Evolutionary conservation across 371 early-diverging fungal genomes (phyloP).

Genomic region (Apophysomyces trapeziformis): DNA sequence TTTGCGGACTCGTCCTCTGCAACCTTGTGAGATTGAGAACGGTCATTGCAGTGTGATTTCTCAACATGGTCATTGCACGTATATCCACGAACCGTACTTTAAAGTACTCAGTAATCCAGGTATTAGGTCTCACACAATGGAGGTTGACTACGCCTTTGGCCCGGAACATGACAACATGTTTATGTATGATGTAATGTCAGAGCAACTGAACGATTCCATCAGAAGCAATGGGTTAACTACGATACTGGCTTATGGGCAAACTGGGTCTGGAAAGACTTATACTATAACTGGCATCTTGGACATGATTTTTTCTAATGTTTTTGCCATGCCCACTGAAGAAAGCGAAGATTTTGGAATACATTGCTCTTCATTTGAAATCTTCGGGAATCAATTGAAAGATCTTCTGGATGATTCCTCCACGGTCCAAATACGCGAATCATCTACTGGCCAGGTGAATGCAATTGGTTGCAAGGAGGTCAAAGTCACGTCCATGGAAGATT

Average conservation of each 20-base stretch:
- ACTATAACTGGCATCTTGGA: slow-evolving; percentile 11
- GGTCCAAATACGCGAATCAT: slow-evolving; percentile 3
- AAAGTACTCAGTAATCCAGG: slow-evolving; percentile 10
- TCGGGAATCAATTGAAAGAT: slow-evolving; percentile 7
- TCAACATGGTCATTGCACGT: slow-evolving; percentile 2
- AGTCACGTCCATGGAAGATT: slow-evolving; percentile 3
- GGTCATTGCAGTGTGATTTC: slow-evolving; percentile 8
- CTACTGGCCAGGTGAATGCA: slow-evolving; percentile 6
- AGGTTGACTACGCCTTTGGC: slow-evolving; percentile 5
- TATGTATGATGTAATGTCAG: neutral
- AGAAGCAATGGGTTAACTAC: neutral
- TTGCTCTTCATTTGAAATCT: slow-evolving; percentile 8
- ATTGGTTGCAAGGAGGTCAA: slow-evolving; percentile 8
- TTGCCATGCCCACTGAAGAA: neutral
- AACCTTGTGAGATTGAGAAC: slow-evolving; percentile 5
- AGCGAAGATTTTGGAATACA: neutral
- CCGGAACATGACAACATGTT: slow-evolving; percentile 1
- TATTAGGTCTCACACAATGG: slow-evolving; percentile 5
- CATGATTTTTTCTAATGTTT: neutral
- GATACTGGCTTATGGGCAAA: slow-evolving; percentile 6
- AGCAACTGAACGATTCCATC: neutral
- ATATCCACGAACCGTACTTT: slow-evolving; percentile 9
- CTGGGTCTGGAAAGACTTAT: slow-evolving; percentile 1
- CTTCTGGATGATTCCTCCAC: slow-evolving; percentile 2
- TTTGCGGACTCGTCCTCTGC: slow-evolving; percentile 6